These are phyloP conservation scores for Colletotrichum endophyticum DNA, from an alignment of 2,329 filamentous ascomycete species.

Conservation along the genomic window DNA sequence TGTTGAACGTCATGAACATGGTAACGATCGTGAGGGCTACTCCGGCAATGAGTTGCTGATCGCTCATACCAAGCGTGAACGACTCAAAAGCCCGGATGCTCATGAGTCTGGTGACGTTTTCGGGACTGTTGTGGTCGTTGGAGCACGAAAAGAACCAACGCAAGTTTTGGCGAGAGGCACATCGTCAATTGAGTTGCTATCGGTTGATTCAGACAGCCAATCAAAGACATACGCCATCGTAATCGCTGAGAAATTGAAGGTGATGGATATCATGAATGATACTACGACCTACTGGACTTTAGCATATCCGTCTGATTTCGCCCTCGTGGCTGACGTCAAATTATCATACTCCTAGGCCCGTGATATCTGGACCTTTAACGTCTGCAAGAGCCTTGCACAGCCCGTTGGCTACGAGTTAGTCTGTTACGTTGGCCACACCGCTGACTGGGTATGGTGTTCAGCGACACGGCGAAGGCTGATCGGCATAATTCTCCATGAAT, in stretches of 20 bases:
- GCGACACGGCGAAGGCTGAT: fast-evolving
- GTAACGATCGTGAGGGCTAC: neutral
- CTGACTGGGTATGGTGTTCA: neutral
- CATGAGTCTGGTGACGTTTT: neutral
- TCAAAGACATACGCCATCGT: neutral
- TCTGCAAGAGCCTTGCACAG: neutral
- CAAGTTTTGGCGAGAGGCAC: neutral
- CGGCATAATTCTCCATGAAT: fast-evolving
- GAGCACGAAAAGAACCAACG: neutral
- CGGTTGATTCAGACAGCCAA: neutral
- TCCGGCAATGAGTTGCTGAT: neutral
- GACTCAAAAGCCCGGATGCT: neutral
- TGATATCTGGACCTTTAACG: neutral
- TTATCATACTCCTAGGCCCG: neutral
- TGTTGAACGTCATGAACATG: neutral
- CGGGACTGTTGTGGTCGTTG: neutral
- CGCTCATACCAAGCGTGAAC: neutral
- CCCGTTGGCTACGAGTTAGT: neutral
- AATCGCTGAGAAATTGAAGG: neutral
- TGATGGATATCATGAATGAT: neutral
- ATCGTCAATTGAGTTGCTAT: neutral
- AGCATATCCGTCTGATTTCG: neutral
- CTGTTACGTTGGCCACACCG: neutral
- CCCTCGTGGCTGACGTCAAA: neutral
- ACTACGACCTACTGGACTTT: neutral